Conservation (phyloP, 2,329 filamentous ascomycete species). For the Apiospora arundinis region DNA sequence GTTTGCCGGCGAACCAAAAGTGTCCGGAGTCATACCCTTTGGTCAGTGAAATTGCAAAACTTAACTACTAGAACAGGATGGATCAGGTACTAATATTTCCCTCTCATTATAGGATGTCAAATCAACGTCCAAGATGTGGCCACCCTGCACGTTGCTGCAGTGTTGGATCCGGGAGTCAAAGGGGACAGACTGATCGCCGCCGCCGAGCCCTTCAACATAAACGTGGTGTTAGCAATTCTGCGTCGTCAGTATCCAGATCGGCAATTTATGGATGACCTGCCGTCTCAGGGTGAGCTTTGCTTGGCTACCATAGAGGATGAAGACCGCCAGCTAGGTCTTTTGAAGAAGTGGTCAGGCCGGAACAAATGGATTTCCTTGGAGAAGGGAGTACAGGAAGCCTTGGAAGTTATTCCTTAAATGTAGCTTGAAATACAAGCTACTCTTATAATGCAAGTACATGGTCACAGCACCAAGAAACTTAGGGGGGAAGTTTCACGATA, state of each 20-base stretch:
- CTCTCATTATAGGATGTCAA: neutral
- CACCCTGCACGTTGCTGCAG: constrained; percentile 15
- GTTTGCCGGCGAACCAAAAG: neutral
- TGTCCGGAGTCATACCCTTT: neutral
- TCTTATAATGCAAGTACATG: neutral
- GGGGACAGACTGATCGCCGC: constrained; percentile 18
- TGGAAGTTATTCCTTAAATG: neutral
- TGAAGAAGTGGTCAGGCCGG: neutral
- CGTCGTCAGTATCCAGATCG: neutral
- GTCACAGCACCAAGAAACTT: neutral
- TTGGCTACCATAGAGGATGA: neutral
- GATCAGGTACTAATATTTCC: neutral
- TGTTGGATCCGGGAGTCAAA: constrained; percentile 13
- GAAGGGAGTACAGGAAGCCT: neutral
- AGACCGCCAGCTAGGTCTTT: neutral
- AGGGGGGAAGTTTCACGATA: too few relatives aligned
- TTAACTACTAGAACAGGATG: too few relatives aligned
- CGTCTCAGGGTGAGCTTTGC: neutral
- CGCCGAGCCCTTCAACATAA: constrained; percentile 20
- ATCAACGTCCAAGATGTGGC: constrained; percentile 23
- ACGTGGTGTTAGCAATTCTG: constrained; percentile 13
- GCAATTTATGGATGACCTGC: constrained; percentile 5
- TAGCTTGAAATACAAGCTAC: too few relatives aligned
- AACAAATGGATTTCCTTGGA: neutral
- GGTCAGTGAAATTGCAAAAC: neutral